phyloP scores from a whole-genome alignment of 192 early-diverging fungal genomes.

The Thoreauomyces humboldtii region DNA sequence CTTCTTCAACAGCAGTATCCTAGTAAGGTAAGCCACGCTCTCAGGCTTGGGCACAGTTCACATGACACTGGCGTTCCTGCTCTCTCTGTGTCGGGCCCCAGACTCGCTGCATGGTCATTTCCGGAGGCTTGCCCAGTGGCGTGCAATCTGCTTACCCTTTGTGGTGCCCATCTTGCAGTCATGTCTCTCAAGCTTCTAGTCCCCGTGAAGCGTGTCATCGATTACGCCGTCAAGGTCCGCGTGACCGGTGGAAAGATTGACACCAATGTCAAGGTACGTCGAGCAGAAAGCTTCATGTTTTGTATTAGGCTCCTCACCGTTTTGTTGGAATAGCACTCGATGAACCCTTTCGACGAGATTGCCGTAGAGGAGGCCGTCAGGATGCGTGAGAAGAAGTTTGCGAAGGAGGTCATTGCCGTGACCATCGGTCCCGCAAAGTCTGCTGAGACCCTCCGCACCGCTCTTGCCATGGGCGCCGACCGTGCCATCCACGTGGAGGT shows the following conservation, averaged over 20 bases:
- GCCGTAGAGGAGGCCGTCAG: conserved; percentile 95
- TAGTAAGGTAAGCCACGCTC: too few species aligned
- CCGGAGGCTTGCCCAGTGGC: too few species aligned
- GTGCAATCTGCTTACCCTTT: too few species aligned
- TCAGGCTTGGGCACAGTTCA: too few species aligned
- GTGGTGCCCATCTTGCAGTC: too few species aligned
- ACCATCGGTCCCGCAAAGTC: conserved; percentile 86
- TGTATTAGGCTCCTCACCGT: background rate
- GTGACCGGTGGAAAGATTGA: conserved; percentile 91
- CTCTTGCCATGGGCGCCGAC: conserved; percentile 98
- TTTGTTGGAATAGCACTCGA: conserved; percentile 67
- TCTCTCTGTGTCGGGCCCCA: too few species aligned
- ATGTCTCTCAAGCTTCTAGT: conserved; percentile 62
- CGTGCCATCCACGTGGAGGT: conserved; percentile 89
- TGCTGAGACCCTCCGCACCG: conserved; percentile 90
- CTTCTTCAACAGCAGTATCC: too few species aligned
- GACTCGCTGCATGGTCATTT: too few species aligned
- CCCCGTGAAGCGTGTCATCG: conserved; percentile 94
- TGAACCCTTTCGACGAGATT: conserved; percentile 99
- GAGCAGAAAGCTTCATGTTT: background rate
- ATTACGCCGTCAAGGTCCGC: conserved; percentile 98
- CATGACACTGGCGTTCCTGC: too few species aligned
- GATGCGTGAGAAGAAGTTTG: conserved; percentile 81
- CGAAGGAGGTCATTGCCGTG: conserved; percentile 82
- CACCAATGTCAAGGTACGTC: conserved; percentile 76